Conservation (phyloP, 176 grass and related monocot species). For the Musa beccarii region DNA sequence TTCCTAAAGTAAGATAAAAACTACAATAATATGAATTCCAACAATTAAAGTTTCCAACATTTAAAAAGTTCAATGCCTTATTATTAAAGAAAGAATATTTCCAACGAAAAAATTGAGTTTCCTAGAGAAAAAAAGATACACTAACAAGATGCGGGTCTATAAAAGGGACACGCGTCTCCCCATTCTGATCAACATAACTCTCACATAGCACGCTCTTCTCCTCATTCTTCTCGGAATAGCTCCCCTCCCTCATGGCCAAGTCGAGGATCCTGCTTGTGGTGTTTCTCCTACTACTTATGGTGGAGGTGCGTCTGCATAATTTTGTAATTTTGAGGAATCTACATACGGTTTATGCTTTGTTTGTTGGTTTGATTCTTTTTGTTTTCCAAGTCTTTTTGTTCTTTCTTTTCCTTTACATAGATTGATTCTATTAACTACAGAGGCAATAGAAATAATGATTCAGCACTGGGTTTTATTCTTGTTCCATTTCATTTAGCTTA, state of each 20-base stretch:
- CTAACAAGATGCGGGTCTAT: background rate
- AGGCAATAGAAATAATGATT: background rate
- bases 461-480: background rate
- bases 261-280: constrained; percentile 2
- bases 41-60: too few relatives aligned
- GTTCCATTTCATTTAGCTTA: too few relatives aligned
- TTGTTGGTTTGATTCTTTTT: background rate
- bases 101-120: too few relatives aligned
- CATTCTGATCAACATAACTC: background rate
- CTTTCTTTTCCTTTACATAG: background rate
- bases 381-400: background rate
- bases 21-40: too few relatives aligned
- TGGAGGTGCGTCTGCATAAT: constrained; percentile 28
- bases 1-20: too few relatives aligned
- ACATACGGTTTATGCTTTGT: too few relatives aligned
- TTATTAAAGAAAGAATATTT: too few relatives aligned
- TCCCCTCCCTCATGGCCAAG: constrained; percentile 21
- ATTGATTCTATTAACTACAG: background rate
- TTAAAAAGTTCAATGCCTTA: too few relatives aligned
- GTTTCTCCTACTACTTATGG: constrained; percentile 37
- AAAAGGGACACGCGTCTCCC: background rate
- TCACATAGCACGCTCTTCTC: background rate
- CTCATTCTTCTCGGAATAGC: background rate
- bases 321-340: too few relatives aligned
- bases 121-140: too few relatives aligned